Conservation (phyloP, 768 basidiomycete species). For the Leccinum subgranulosum region DNA sequence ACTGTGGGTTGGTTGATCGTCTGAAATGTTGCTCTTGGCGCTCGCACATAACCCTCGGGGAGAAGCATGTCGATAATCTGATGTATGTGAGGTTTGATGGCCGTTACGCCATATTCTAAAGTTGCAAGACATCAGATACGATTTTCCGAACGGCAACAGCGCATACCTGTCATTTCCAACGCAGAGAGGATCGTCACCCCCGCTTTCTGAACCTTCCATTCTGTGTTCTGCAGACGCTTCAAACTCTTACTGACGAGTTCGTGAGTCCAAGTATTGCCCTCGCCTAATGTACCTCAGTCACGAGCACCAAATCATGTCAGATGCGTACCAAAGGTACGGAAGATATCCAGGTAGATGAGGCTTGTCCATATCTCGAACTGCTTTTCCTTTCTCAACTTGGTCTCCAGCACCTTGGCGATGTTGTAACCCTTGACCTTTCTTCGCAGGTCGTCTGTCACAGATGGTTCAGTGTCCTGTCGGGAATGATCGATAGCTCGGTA, state of each 20-base stretch:
- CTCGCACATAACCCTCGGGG: neutral
- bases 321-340: neutral
- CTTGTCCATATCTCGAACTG: neutral
- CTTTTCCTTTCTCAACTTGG: neutral
- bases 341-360: neutral
- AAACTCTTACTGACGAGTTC: neutral
- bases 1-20: neutral
- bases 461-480: neutral
- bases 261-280: neutral
- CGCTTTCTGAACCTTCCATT: neutral
- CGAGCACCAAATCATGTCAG: neutral
- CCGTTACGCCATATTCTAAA: neutral
- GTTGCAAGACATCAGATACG: neutral
- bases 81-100: neutral
- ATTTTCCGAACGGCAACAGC: neutral
- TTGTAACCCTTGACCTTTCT: neutral
- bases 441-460: neutral
- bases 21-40: neutral
- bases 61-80: neutral
- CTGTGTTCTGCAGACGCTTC: neutral
- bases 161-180: neutral
- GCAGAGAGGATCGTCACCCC: neutral
- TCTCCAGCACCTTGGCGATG: neutral
- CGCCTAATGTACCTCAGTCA: neutral
- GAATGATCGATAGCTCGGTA: neutral